These are phyloP conservation scores for Coemansia sp. DNA, from an alignment of 192 early-diverging fungal genomes.

Conservation along the genomic window DNA sequence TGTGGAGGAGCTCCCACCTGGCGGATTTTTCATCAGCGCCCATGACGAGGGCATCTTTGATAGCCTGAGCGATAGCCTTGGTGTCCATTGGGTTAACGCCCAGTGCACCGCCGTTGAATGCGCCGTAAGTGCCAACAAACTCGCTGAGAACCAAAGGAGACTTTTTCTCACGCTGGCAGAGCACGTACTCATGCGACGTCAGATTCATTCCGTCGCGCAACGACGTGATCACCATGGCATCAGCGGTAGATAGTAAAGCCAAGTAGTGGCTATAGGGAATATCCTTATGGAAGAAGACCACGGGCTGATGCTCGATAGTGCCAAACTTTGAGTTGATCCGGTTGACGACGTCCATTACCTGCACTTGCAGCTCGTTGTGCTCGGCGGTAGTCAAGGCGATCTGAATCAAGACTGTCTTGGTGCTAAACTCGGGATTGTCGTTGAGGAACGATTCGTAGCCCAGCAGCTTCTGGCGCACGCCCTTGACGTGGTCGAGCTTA, in stretches of 20 bases:
- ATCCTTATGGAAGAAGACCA: slow-evolving; percentile 89
- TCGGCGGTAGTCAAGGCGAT: slow-evolving; percentile 91
- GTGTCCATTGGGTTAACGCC: slow-evolving; percentile 98
- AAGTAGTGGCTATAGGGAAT: slow-evolving; percentile 90
- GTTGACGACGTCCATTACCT: slow-evolving; percentile 88
- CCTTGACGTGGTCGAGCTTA: slow-evolving; percentile 96
- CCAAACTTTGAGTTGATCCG: slow-evolving; percentile 92
- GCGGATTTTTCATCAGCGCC: slow-evolving; percentile 69
- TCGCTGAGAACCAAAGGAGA: slow-evolving; percentile 90
- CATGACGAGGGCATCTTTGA: slow-evolving; percentile 88
- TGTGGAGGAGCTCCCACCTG: slow-evolving; percentile 74
- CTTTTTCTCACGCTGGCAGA: slow-evolving; percentile 83
- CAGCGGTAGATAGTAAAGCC: slow-evolving; percentile 83
- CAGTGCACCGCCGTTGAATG: slow-evolving; percentile 77
- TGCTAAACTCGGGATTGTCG: slow-evolving; percentile 87
- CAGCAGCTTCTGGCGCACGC: slow-evolving; percentile 91
- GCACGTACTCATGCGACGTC: slow-evolving; percentile 91
- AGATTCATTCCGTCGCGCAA: slow-evolving; percentile 98
- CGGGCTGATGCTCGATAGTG: slow-evolving; percentile 86
- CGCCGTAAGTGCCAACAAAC: slow-evolving; percentile 96
- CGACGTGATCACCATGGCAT: slow-evolving; percentile 86
- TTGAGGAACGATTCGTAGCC: slow-evolving; percentile 90
- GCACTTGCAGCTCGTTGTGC: slow-evolving; percentile 83
- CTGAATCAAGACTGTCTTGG: slow-evolving; percentile 92
- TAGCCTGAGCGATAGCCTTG: slow-evolving; percentile 81